phyloP scores from a whole-genome alignment of 345 rosid species.

The Cardamine resedifolia region DNA sequence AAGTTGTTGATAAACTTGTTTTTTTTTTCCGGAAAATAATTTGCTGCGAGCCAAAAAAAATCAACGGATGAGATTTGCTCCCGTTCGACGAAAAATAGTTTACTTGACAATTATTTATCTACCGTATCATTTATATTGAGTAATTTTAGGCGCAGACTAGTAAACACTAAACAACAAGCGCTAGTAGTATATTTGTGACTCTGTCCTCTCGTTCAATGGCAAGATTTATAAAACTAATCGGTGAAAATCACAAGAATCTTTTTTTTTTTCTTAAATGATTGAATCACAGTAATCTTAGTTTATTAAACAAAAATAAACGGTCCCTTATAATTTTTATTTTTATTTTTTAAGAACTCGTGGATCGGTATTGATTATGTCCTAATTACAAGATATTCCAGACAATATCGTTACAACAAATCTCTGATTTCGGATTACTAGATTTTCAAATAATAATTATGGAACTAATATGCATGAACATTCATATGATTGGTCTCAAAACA shows the following conservation, averaged over 20 bases:
- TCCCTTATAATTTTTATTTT: conserved; percentile 24
- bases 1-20: neutral
- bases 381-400: conserved; percentile 35
- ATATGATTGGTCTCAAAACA: conserved; percentile 32
- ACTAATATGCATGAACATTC: conserved; percentile 27
- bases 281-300: conserved; percentile 15
- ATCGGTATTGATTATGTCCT: conserved; percentile 13
- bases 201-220: conserved; percentile 23
- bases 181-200: neutral
- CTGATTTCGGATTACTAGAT: conserved; percentile 31
- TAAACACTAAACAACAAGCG: neutral
- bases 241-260: neutral
- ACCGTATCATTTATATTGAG: neutral
- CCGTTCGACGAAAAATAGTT: neutral
- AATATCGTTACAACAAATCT: conserved; percentile 34
- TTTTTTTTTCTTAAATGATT: neutral
- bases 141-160: neutral
- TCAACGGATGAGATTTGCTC: neutral
- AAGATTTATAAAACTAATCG: conserved; percentile 5
- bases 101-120: neutral
- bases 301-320: conserved; percentile 11
- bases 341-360: conserved; percentile 7
- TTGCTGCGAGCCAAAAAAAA: neutral
- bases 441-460: neutral
- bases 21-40: neutral